These are phyloP conservation scores for Pisolithus thermaeus DNA, from an alignment of 1,284 basidiomycete species.

Conservation along the genomic window DNA sequence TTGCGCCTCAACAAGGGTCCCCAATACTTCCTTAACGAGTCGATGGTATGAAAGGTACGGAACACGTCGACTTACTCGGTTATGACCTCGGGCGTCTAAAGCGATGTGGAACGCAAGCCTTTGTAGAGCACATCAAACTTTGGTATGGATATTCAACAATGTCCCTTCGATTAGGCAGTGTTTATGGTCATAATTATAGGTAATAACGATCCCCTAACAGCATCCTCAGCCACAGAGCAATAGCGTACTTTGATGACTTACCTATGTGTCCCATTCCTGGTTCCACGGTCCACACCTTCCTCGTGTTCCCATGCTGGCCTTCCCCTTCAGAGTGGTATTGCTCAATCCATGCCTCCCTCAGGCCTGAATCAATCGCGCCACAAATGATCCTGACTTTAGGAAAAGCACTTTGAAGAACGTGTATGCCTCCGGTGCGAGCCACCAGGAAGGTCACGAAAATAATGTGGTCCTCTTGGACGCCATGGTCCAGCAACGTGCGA, in stretches of 20 bases:
- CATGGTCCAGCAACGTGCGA: conserved; percentile 92
- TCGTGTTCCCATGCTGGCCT: conserved; percentile 34
- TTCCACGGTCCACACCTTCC: conserved; percentile 70
- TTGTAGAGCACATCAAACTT: too few relatives aligned
- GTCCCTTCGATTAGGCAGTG: too few relatives aligned
- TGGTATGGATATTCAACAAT: too few relatives aligned
- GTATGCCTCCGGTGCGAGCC: conserved; percentile 72
- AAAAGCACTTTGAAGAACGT: conserved; percentile 76
- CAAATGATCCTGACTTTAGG: conserved; percentile 78
- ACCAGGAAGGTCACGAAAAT: conserved; percentile 89
- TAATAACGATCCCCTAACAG: neutral
- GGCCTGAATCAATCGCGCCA: conserved; percentile 71
- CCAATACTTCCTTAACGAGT: too few relatives aligned
- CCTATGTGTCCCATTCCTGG: conserved; percentile 83
- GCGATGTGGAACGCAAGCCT: too few relatives aligned
- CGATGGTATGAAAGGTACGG: too few relatives aligned
- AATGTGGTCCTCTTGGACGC: conserved; percentile 80
- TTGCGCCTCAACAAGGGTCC: too few relatives aligned
- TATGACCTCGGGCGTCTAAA: too few relatives aligned
- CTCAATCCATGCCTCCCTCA: conserved; percentile 68
- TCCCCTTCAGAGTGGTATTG: conserved; percentile 42
- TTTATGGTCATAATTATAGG: neutral
- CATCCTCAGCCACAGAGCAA: neutral
- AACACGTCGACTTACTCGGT: too few relatives aligned
- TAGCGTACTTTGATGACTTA: conserved; percentile 25